Base-by-base conservation (phyloP, 2,329 filamentous ascomycete species). In the Aspergillus hiratsukae region DNA sequence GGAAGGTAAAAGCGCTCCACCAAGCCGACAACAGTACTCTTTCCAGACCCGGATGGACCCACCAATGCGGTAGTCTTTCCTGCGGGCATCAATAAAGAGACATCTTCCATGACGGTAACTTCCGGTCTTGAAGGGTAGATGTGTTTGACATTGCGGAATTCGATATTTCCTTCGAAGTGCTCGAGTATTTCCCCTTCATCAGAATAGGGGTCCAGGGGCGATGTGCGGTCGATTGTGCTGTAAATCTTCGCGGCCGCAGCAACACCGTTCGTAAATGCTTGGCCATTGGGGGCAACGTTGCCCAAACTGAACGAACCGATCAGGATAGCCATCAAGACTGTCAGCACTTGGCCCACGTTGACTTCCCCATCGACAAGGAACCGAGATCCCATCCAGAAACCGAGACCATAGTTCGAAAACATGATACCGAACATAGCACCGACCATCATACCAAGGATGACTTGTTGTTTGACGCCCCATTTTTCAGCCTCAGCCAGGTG, bases 1-100 rank as follows among this genome's bases (percentile, higher is more conserved):
- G 93, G 93, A 56, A 92, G 86, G 71, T 99, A 99, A 72, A 97
- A 97, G 19, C 94, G 85, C 75, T 97, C 93, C 1, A 97, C 86
- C 21, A 99, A 80, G 11, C 93, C 93, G 28, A 97, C 88, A 59
- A 97, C 92, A 0, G 94, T 97, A 66, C 88, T 93, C 76, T 97
- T 99, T 49, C 94, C 94, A 41, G 89, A 95, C 10, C 93, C 94
- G 10, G 93, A 97, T 0, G 93, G 90, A 56, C 94, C 94, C 5
- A 99, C 94, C 7, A 99, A 79, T 1, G 94, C 94, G 2, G 93
- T 96, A 19, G 89, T 91, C 77, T 96, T 96, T 21, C 93, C 92
- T 3, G 92, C 89, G 1, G 91, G 91, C 40, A 97, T 87, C 0
- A 82, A 74, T 1, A 99, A 82, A 55, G 80, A 89, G 55, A 97